These are phyloP conservation scores for Monilinia fructigena DNA, from an alignment of 2,329 filamentous ascomycete genomes.

Conservation along the genomic window DNA sequence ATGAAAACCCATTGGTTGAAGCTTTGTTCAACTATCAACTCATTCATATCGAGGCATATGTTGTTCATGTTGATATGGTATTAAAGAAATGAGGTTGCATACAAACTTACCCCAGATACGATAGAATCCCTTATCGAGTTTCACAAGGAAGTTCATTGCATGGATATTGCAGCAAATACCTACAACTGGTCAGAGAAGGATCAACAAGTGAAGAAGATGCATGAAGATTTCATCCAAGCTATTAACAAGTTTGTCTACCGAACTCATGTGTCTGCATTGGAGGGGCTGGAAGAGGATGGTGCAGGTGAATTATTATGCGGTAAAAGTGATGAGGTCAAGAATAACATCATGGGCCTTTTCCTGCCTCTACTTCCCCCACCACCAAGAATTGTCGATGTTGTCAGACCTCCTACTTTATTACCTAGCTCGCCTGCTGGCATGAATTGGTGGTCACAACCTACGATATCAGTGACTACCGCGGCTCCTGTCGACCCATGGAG, in stretches of 20 bases:
- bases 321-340: constrained; percentile 91
- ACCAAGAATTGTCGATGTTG: constrained; percentile 83
- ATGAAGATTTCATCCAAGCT: constrained; percentile 93
- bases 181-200: constrained; percentile 98
- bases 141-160: constrained; percentile 92
- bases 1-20: constrained; percentile 79
- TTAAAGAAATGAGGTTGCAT: constrained; percentile 92
- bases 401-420: constrained; percentile 80
- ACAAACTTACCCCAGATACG: constrained; percentile 92
- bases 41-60: constrained; percentile 92
- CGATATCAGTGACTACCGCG: constrained; percentile 62
- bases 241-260: constrained; percentile 97
- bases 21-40: constrained; percentile 91
- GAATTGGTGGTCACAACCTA: constrained; percentile 77
- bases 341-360: constrained; percentile 77
- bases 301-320: constrained; percentile 89
- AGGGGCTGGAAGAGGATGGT: constrained; percentile 95
- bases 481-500: constrained; percentile 84
- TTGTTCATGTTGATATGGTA: constrained; percentile 99
- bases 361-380: constrained; percentile 82
- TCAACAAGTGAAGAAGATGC: constrained; percentile 91
- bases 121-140: constrained; percentile 93
- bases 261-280: constrained; percentile 81
- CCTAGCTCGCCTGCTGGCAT: constrained; percentile 74
- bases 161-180: constrained; percentile 83